A percentile compares a stretch with the other conserved stretches of the same genome.
phyloP scores from a whole-genome alignment of 2,329 filamentous ascomycete species.

The Sclerotinia subarctica region DNA sequence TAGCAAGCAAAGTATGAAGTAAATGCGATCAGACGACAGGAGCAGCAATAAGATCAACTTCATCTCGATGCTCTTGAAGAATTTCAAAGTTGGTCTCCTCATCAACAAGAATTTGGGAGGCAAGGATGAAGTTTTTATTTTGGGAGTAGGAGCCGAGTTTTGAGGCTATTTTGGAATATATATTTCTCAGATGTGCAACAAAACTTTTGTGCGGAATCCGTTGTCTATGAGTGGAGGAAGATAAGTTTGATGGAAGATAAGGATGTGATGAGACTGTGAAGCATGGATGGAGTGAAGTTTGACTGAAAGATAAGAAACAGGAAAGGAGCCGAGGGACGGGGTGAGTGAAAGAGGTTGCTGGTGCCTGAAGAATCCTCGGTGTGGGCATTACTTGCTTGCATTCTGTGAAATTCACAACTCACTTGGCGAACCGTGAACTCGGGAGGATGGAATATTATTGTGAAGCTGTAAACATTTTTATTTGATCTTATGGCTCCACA shows the following conservation, averaged over 20 bases:
- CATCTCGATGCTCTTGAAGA: background rate
- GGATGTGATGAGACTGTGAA: background rate
- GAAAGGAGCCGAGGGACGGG: background rate
- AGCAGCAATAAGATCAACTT: background rate
- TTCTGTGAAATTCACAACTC: rapidly evolving
- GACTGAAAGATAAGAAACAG: background rate
- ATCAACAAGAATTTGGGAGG: background rate
- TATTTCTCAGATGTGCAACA: background rate
- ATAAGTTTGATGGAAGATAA: background rate
- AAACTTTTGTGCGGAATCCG: background rate
- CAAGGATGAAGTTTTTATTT: background rate
- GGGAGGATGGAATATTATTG: too few relatives aligned
- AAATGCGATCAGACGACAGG: background rate
- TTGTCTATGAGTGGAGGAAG: background rate
- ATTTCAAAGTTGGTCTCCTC: background rate
- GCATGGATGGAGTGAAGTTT: background rate
- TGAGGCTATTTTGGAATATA: background rate
- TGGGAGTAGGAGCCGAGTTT: background rate
- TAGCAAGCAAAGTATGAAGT: background rate
- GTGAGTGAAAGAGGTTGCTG: background rate
- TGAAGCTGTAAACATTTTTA: too few relatives aligned
- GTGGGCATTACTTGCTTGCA: background rate
- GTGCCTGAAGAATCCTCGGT: background rate
- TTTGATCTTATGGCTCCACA: too few relatives aligned
- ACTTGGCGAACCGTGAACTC: rapidly evolving